Conservation (phyloP, 441 rosid genomes). For the Hura crepitans region DNA sequence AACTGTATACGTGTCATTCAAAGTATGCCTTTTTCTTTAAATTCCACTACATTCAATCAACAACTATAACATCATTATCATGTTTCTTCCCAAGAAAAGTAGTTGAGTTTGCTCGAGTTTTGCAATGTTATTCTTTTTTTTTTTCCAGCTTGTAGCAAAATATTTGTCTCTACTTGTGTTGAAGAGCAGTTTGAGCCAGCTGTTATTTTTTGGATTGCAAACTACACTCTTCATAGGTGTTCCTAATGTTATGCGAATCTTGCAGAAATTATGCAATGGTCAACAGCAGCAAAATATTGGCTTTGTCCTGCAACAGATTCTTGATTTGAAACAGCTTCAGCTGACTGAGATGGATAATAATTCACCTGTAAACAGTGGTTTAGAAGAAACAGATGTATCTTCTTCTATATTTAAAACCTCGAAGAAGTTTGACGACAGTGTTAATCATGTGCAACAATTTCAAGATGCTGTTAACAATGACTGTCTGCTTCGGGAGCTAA, state of each 20-base stretch:
- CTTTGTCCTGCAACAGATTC: slow-evolving; percentile 64
- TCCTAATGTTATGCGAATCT: slow-evolving; percentile 17
- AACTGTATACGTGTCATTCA: neutral
- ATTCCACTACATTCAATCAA: neutral
- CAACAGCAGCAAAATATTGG: slow-evolving; percentile 39
- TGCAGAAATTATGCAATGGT: slow-evolving; percentile 32
- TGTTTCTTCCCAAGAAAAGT: neutral
- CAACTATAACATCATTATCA: neutral
- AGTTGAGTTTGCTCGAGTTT: neutral
- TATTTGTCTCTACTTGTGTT: neutral
- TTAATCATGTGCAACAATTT: slow-evolving; percentile 26
- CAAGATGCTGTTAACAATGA: slow-evolving; percentile 29
- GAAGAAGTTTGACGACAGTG: slow-evolving; percentile 24
- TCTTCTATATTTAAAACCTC: slow-evolving; percentile 21
- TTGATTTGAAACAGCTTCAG: slow-evolving; percentile 58
- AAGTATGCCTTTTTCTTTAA: neutral
- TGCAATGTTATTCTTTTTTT: neutral
- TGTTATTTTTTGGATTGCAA: slow-evolving; percentile 6
- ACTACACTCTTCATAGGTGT: neutral
- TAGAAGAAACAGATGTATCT: slow-evolving; percentile 30
- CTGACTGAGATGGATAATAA: slow-evolving; percentile 34
- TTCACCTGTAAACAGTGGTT: slow-evolving; percentile 22
- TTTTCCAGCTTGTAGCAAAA: neutral
- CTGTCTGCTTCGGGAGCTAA: slow-evolving; percentile 33
- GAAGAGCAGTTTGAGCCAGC: neutral